A percentile compares a stretch with the other conserved stretches of the same genome.
Conservation (phyloP, 2,329 filamentous ascomycete species). For the Colletotrichum ledebouriae region DNA sequence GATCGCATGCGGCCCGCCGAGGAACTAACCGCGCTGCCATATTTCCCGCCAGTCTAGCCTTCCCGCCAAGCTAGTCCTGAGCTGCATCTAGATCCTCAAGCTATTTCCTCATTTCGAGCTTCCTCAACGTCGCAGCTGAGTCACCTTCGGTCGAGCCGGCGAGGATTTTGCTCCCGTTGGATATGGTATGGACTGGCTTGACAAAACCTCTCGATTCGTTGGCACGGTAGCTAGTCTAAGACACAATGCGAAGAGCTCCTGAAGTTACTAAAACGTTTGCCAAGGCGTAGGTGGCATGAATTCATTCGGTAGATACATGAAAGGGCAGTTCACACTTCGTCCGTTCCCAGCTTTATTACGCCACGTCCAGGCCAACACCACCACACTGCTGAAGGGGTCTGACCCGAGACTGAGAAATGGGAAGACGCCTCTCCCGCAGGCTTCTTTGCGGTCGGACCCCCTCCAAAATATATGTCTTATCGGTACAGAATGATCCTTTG, state of each 20-base stretch:
- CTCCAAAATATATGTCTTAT: constrained; percentile 12
- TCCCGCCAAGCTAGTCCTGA: constrained; percentile 12
- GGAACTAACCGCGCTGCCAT: constrained; percentile 18
- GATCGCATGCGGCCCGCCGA: constrained; percentile 35
- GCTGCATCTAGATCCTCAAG: neutral
- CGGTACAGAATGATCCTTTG: neutral
- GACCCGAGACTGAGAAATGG: constrained; percentile 1
- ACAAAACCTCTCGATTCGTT: neutral
- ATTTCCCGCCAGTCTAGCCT: constrained; percentile 13
- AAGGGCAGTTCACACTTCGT: neutral
- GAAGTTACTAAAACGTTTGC: neutral
- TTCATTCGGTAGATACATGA: constrained; percentile 1
- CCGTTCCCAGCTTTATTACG: constrained; percentile 21
- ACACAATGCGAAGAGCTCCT: neutral
- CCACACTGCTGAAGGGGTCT: neutral
- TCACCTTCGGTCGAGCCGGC: constrained; percentile 8
- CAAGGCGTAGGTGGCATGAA: neutral
- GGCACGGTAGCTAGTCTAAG: constrained; percentile 8
- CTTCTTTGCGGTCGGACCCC: neutral
- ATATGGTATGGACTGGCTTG: constrained; percentile 19
- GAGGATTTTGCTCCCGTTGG: constrained; percentile 28
- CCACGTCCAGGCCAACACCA: neutral
- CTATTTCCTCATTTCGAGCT: constrained; percentile 13
- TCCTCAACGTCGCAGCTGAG: constrained; percentile 18
- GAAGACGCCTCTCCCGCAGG: constrained; percentile 31